Evolutionary conservation across 2,329 filamentous ascomycete species (phyloP).

Genomic region (Botrytis fragariae): DNA sequence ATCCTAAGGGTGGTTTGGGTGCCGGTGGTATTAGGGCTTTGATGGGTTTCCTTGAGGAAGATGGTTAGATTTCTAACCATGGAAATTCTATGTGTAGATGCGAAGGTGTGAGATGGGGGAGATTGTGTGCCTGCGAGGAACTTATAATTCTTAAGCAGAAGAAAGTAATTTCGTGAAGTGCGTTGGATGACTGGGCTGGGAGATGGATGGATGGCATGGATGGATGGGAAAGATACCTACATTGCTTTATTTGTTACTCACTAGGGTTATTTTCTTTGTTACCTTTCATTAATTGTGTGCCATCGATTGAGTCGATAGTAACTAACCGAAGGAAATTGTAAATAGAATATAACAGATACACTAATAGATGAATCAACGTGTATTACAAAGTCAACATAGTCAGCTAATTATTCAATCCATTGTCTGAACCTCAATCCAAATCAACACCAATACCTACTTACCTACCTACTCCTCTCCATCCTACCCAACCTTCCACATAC

Average conservation of each 20-base stretch:
- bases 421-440: neutral
- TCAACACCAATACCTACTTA: neutral
- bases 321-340: neutral
- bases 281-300: neutral
- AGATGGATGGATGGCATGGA: neutral
- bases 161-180: neutral
- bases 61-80: conserved; percentile 31
- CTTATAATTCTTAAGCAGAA: neutral
- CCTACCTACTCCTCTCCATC: too few relatives aligned
- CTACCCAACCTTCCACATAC: too few relatives aligned
- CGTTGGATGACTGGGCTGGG: neutral
- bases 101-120: too few relatives aligned
- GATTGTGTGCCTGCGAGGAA: neutral
- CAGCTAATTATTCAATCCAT: neutral
- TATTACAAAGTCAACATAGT: neutral
- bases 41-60: conserved; percentile 84
- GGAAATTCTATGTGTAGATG: neutral
- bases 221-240: conserved; percentile 12
- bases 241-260: neutral
- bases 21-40: conserved; percentile 81
- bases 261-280: neutral
- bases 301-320: neutral
- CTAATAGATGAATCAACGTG: neutral
- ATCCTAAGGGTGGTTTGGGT: conserved; percentile 81
- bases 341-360: neutral